phyloP scores from a whole-genome alignment of 305 asterid species.

The Caryopteris hybrid region DNA sequence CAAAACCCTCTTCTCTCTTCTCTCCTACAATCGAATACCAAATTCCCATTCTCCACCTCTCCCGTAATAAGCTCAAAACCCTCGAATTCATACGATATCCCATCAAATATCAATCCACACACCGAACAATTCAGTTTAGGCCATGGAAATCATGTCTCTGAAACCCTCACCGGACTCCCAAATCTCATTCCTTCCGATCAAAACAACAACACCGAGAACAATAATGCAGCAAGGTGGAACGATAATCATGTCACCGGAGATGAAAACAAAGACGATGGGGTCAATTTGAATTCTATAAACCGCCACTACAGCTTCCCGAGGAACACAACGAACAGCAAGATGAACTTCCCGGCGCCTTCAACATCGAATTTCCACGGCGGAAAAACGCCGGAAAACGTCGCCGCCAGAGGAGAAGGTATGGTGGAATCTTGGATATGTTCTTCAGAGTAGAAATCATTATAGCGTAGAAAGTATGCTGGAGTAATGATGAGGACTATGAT shows the following conservation, averaged over 20 bases:
- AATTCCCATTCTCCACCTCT: constrained; percentile 33
- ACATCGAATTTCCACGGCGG: constrained; percentile 30
- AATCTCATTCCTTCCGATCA: constrained; percentile 44
- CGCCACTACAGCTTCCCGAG: constrained; percentile 14
- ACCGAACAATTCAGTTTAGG: constrained; percentile 19
- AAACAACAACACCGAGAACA: no score
- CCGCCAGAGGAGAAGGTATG: constrained; percentile 53
- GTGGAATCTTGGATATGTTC: constrained; percentile 78
- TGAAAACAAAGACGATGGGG: neutral
- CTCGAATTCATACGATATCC: constrained; percentile 16
- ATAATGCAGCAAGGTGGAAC: constrained; percentile 19
- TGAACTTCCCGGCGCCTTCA: constrained; percentile 21
- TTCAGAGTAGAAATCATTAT: constrained; percentile 54
- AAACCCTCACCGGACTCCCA: constrained; percentile 35
- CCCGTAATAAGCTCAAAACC: constrained; percentile 12
- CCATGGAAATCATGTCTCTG: constrained; percentile 5
- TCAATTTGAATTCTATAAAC: neutral
- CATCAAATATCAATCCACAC: neutral
- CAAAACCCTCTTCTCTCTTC: constrained; percentile 37
- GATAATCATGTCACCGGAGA: neutral
- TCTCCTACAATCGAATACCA: constrained; percentile 39
- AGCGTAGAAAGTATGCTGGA: constrained; percentile 28
- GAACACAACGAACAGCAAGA: no score
- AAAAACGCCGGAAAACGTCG: constrained; percentile 32
- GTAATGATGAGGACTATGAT: constrained; percentile 37